A percentile compares a stretch with the other conserved stretches of the same genome.
Conservation (phyloP, 129 eudicot genomes). For the Oenanthe sinensis region DNA sequence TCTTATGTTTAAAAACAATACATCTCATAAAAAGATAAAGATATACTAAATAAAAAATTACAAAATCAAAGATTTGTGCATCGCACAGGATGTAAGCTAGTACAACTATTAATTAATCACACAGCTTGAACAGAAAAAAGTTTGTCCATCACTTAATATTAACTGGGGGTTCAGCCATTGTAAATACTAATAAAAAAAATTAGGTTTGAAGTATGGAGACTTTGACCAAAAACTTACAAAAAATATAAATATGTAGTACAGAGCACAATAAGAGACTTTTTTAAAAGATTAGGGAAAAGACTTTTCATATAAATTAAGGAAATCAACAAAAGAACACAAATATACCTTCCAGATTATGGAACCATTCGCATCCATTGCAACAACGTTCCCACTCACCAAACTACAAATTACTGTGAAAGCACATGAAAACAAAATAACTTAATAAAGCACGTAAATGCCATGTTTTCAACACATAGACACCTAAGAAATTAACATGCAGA, state of each 20-base stretch:
- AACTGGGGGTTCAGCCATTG: background rate
- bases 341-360: slow-evolving; percentile 71
- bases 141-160: too few species aligned
- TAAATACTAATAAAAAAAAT: background rate
- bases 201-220: background rate
- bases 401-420: slow-evolving; percentile 66
- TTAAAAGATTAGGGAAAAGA: too few species aligned
- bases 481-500: background rate
- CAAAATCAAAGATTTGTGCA: too few species aligned
- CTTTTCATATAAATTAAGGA: background rate
- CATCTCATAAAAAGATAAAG: too few species aligned
- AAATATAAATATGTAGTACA: background rate
- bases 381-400: slow-evolving; percentile 64
- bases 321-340: background rate
- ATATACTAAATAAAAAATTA: too few species aligned
- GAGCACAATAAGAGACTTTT: background rate
- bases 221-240: background rate
- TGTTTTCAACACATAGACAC: background rate
- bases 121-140: too few species aligned
- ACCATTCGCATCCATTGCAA: slow-evolving; percentile 53
- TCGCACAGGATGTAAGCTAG: too few species aligned
- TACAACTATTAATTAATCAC: too few species aligned
- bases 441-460: background rate
- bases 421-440: background rate
- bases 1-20: too few species aligned